Evolutionary conservation across 352 stramenopile species (phyloP), one percentile per base, ranked within the genome.

Genomic region (Phytophthora cajani): DNA sequence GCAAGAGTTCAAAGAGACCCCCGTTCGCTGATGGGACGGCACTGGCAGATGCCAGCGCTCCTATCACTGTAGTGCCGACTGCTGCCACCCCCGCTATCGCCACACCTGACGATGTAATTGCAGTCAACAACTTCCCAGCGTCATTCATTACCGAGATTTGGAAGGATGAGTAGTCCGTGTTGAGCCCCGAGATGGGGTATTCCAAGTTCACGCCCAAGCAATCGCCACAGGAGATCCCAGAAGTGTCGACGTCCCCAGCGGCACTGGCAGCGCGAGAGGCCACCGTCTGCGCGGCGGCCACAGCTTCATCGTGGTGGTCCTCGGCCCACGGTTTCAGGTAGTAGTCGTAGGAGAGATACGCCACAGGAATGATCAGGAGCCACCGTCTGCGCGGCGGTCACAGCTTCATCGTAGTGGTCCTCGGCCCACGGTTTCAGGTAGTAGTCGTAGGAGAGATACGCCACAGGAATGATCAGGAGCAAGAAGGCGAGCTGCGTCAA

Each of bases 251-350:
- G 56, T 67, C 67, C 2, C 38, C 56, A 21, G 40, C 38, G 14
- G 61, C 36, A 23, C 67, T 74, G n/a, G 61, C 67, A 1, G 55
- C 67, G 17, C n/a, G 55, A 56, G 56, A 70, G n/a, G 56, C 62
- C 12, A 66, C 50, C 0, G 40, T 38, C 19, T 67, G 47, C 25
- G 49, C 67, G 38, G 55, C 62, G 0, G 57, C 60, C 19, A 66
- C 64, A 46, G 69, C 59, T 69, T 70, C 67, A 46, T 71, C 67
- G 36, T 75, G 71, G 44, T 75, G 81, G n/a, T 82, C 74, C 40
- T 72, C 52, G 17, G 74, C 81, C 81, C 81, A 89, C 19, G 69
- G 57, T 23, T 85, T 85, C 33, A 87, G 61, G 27, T 80, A 84
- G 54, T 75, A 75, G 47, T 85, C 75, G 52, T 80, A 87, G 5